A percentile compares a stretch with the other conserved stretches of the same genome.
These are phyloP conservation scores for Phytopythium mirpurense DNA, from an alignment of 352 stramenopile genomes.

Conservation along the genomic window DNA sequence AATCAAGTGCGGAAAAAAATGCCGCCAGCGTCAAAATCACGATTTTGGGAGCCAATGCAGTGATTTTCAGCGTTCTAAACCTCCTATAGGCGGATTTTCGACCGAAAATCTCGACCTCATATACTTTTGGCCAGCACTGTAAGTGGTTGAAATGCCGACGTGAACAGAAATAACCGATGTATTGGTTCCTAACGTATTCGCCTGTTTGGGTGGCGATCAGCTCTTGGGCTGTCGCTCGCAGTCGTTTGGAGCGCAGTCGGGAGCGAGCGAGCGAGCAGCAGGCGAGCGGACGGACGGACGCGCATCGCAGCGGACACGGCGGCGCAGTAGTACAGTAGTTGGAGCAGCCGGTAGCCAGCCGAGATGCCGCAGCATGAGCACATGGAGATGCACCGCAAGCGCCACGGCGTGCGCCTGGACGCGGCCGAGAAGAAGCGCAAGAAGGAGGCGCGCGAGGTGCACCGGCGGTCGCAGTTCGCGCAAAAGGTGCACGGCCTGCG, in stretches of 20 bases:
- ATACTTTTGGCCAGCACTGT: too few species aligned
- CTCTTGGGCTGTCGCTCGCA: background rate
- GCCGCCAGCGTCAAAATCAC: too few species aligned
- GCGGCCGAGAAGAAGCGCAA: conserved; percentile 96
- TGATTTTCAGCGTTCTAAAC: too few species aligned
- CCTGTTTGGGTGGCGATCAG: conserved; percentile 8
- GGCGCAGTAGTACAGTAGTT: background rate
- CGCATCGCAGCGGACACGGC: background rate
- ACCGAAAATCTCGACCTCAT: too few species aligned
- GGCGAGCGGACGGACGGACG: background rate
- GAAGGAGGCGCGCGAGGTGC: conserved; percentile 97
- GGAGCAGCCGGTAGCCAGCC: too few species aligned
- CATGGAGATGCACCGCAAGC: conserved; percentile 99
- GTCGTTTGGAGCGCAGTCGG: background rate
- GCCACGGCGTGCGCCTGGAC: conserved; percentile 98
- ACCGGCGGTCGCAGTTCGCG: conserved; percentile 96
- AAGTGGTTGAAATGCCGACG: background rate
- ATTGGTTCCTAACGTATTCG: conserved; percentile 4
- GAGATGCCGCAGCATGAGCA: conserved; percentile 99
- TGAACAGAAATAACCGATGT: conserved; percentile 1
- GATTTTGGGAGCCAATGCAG: too few species aligned
- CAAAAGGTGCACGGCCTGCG: conserved; percentile 98
- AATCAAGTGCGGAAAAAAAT: too few species aligned
- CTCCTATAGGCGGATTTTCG: too few species aligned
- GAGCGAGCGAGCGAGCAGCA: background rate